Base-by-base conservation (phyloP, 2,329 filamentous ascomycete species). In the Dendrostoma leiphaemia region DNA sequence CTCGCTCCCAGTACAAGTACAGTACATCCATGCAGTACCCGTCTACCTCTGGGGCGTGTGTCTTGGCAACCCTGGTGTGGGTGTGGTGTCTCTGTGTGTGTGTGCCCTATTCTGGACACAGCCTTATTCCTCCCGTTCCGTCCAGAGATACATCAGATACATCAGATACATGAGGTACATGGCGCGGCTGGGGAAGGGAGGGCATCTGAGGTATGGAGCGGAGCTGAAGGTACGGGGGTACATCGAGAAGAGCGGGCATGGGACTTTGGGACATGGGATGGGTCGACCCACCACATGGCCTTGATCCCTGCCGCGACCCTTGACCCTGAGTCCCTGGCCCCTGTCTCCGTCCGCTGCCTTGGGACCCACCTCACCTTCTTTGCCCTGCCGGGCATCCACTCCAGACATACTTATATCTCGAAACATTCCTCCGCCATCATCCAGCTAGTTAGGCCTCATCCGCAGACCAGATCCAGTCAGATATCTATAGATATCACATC, bases 321-420 rank as follows among this genome's bases (percentile, higher is more conserved):
- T 12, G 34, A 2, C 28, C 43, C 4, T 21, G 43, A 17, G 28
- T 17, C 44, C 44, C 28, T 34, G 44, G 2, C 44, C 44, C 44
- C 29, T 21, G 28, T 31, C 37, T 13, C 19, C 28, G 44, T 23
- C 40, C 41, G 29, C 37, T 35, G 19, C 31, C 48, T 15, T 44
- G 23, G 31, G 40, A 45, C 41, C 38, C 38, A 43, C 38, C 29
- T 15, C 35, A 12, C 24, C 48, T 34, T 34, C 23, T 34, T 23
- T 15, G 38, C 34, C 29, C 48, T 51, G 26, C 38, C 19, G 13
- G 19, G 28, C 23, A 51, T 51, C 24, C 38, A 29, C 40, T 37
- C 23, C 21, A 51, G 37, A 43, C 40, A 46, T 45, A 45, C 40
- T 51, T 51, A 51, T 51, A 51, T 51, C 40, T 45, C 48, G 40